phyloP scores from a whole-genome alignment of 2,329 filamentous ascomycete genomes.

The Knufia fluminis region DNA sequence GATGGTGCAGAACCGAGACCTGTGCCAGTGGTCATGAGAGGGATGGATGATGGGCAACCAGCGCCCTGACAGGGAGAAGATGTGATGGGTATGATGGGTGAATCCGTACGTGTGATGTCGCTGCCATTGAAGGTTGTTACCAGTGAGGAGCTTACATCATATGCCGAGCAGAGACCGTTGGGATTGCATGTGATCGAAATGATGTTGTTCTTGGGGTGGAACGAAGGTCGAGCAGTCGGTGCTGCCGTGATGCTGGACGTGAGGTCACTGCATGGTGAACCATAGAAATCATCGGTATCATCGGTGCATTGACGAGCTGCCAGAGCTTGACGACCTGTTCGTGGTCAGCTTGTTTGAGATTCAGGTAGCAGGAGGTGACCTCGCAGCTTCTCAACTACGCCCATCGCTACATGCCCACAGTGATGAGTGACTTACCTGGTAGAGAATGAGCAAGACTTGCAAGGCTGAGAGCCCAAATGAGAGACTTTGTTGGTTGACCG shows the following conservation, averaged over 20 bases:
- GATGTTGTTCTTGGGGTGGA: neutral
- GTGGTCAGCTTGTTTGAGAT: neutral
- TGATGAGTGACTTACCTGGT: neutral
- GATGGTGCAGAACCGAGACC: neutral
- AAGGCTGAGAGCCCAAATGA: neutral
- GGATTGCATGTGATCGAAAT: neutral
- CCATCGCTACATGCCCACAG: too few species aligned
- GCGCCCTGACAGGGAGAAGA: neutral
- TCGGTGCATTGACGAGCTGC: neutral
- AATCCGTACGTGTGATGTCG: neutral
- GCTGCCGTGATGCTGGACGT: neutral
- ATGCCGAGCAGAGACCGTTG: slow-evolving; percentile 1
- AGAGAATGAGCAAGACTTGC: neutral
- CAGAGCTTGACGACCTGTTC: neutral
- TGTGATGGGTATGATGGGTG: neutral
- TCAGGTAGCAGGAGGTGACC: neutral
- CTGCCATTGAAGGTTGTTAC: neutral
- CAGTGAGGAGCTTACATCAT: slow-evolving; percentile 3
- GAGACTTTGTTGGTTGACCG: neutral
- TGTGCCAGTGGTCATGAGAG: neutral
- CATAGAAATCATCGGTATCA: neutral
- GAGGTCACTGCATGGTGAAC: neutral
- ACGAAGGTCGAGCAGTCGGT: neutral
- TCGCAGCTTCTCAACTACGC: too few species aligned
- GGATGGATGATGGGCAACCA: neutral